Base-by-base conservation (phyloP, 257 asterid genomes). In the Henckelia pumila region DNA sequence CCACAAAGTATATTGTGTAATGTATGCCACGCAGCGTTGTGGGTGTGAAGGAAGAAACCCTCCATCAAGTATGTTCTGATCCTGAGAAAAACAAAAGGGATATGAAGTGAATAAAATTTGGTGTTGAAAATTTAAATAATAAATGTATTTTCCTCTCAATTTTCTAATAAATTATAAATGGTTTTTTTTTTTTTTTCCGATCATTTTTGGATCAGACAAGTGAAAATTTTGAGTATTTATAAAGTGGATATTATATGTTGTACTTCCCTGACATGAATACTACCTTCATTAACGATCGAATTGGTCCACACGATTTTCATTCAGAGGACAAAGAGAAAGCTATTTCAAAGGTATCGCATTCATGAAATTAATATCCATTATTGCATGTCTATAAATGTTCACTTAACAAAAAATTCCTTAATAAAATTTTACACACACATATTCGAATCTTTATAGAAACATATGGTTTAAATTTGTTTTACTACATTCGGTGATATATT, bases 21-120 rank as follows among this genome's bases (percentile, higher is more conserved):
- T 0, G 99, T 93, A 28, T 93, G 99, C 99, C 99, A 93, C 14
- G 97, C 96, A 0, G 99, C 89, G 37, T 88, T 91, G 80, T 93
- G 99, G 0, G 99, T 90, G 81, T 93, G 99, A 19, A 86, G 81
- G 77, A 87, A 90, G 69, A 93, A 93, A 17, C 96, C 93, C 59
- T 93, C 99, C 40, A 93, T 79, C 86, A 93, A 73, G 70, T 88
- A 93, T n/a, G 92, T 90, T 56, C 85, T 81, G 20, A 93, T 71
- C 86, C 99, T 93, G 85, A 6, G 63, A 60, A 67, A 17, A 40
- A 57, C n/a, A 8, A 50, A 44, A 7, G 11, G 1, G 4, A 40
- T 0, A n/a, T n/a, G n/a, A 59, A 59, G 0, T 59, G 5, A 35
- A 29, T 1, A 30, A 17, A 53, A 19, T 10, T 19, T 26, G 11